Conservation (phyloP, 129 eudicot genomes). For the Helianthus annuus region DNA sequence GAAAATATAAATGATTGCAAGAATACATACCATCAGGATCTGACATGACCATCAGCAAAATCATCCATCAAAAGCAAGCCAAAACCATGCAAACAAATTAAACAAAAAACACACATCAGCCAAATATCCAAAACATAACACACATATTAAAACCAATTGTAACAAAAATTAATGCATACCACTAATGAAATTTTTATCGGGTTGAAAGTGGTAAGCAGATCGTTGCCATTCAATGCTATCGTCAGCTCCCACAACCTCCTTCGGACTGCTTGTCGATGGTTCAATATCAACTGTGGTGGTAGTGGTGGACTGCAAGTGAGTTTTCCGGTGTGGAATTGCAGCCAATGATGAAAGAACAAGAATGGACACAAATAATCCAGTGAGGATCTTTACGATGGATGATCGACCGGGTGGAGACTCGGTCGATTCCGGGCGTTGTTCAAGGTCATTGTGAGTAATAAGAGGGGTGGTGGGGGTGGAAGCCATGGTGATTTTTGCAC, state of each 20-base stretch:
- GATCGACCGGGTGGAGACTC: not conserved
- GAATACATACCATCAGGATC: slow-evolving; percentile 73
- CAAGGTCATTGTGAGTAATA: not conserved
- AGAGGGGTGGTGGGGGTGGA: slow-evolving; percentile 6
- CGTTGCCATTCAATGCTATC: slow-evolving; percentile 29
- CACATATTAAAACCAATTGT: not conserved
- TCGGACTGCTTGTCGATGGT: not conserved
- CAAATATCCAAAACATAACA: not conserved
- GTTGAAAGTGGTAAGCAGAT: slow-evolving; percentile 32
- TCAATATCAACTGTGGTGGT: not conserved
- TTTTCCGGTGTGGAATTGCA: not conserved
- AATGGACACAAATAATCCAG: slow-evolving; percentile 12
- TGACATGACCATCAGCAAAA: slow-evolving; percentile 35
- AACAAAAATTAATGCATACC: slow-evolving; percentile 8
- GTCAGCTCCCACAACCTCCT: slow-evolving; percentile 1
- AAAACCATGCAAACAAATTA: slow-evolving; percentile 3
- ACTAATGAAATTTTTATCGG: slow-evolving; percentile 25
- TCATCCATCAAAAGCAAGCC: slow-evolving; percentile 5
- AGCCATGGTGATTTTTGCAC: slow-evolving; percentile 4
- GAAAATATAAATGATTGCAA: not conserved
- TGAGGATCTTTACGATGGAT: slow-evolving; percentile 1
- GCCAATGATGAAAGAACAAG: slow-evolving; percentile 15
- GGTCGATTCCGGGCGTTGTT: not conserved
- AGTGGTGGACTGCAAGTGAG: no score
- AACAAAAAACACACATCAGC: slow-evolving; percentile 10